Percentiles rank a stretch among this genome's conserved stretches.
phyloP scores from a whole-genome alignment of 306 rosid genomes.

The Cucurbita pepo region DNA sequence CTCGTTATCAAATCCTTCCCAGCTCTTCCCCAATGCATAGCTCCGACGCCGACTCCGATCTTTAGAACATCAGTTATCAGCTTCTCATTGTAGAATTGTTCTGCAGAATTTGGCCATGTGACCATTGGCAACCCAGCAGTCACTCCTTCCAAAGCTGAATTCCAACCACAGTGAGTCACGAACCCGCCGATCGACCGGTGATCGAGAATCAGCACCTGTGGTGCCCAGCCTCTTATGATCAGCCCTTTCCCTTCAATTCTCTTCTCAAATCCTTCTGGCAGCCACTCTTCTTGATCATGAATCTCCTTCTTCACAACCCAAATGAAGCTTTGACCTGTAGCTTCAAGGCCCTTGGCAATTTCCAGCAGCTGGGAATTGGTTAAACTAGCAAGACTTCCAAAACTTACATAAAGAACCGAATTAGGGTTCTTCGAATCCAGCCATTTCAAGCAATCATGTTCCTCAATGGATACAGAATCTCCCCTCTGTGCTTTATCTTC shows the following conservation, averaged over 20 bases:
- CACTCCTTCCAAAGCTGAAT: constrained; percentile 23
- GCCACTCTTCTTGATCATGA: neutral
- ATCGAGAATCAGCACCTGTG: constrained; percentile 22
- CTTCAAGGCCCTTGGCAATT: constrained; percentile 19
- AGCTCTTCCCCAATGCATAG: constrained; percentile 3
- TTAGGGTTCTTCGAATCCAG: constrained; percentile 12
- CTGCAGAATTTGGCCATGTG: constrained; percentile 27
- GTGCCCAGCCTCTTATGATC: constrained; percentile 31
- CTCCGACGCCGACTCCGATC: constrained; percentile 20
- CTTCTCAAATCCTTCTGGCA: constrained; percentile 25
- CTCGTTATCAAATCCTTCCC: constrained; percentile 13
- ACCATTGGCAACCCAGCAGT: constrained; percentile 26
- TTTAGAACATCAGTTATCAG: constrained; percentile 15
- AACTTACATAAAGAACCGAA: constrained; percentile 21
- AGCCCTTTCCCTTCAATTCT: constrained; percentile 19
- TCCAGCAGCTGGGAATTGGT: constrained; percentile 11
- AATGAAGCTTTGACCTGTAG: constrained; percentile 14
- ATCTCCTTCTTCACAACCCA: constrained; percentile 21
- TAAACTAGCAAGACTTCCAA: constrained; percentile 14
- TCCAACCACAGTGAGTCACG: constrained; percentile 44
- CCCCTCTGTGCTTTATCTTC: constrained; percentile 10
- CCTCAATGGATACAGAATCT: neutral
- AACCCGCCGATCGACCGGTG: constrained; percentile 24
- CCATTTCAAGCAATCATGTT: constrained; percentile 20
- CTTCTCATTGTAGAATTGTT: constrained; percentile 31